Base-by-base conservation (phyloP, 2,329 filamentous ascomycete genomes). In the Alternaria conjuncta region DNA sequence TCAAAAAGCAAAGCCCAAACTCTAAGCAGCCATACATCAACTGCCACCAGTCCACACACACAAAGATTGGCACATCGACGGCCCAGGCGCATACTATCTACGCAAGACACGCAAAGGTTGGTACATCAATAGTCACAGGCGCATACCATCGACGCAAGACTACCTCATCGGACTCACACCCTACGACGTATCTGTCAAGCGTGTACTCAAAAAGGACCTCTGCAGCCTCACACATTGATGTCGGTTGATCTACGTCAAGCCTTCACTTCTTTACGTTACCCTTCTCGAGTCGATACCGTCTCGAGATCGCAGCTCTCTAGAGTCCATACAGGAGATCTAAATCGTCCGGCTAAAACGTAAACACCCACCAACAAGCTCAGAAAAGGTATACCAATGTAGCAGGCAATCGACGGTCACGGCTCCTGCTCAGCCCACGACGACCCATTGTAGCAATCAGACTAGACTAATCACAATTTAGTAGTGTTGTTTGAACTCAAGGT, bases 231-330 rank as follows among this genome's bases (percentile, higher is more conserved):
- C 68, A 68, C 65, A 78, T 86, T 86, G 85, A 87, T 87, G 85
- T 87, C 85, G 85, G 85, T 86, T 86, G 84, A 86, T 80, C 78
- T 84, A 78, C 84, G 85, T 78, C 80, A 82, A 79, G 84, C 83
- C 69, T 82, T 84, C 66, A 83, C 84, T 71, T 86, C 84, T 65
- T 77, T 87, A 74, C 84, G 84, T 65, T 86, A 85, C 73, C 85
- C 85, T 69, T 83, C 84, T 83, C 83, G 85, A 82, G 83, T 86
- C 80, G 81, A 83, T 78, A 83, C 84, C 62, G 83, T 87, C 75
- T 86, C 85, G 80, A 86, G 84, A 84, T 82, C 84, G 65, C 85
- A 87, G 76, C 79, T 87, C 43, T 86, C 84, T 65, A 85, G 82
- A 82, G 82, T 83, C 49, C 85, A 87, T 81, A 86, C 85, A 72